These are phyloP conservation scores for Starmerella khaoyaiensis DNA, from an alignment of 805 yeast species.

Conservation along the genomic window DNA sequence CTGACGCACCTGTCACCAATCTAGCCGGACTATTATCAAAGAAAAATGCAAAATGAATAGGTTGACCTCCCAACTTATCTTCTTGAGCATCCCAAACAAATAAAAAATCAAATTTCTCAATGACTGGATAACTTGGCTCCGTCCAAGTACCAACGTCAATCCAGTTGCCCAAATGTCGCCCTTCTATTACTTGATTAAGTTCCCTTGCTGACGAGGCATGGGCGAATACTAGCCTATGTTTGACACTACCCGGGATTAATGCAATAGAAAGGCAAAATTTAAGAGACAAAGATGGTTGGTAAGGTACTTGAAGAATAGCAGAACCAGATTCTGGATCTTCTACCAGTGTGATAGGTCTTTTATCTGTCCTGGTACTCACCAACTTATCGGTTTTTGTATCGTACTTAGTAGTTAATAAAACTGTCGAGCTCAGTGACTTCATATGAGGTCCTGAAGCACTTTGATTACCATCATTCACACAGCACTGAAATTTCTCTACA, in stretches of 20 bases:
- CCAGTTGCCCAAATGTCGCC: conserved; percentile 9
- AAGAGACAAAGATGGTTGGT: conserved; percentile 14
- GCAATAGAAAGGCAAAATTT: conserved; percentile 14
- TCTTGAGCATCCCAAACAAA: conserved; percentile 17
- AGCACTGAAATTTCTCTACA: conserved; percentile 13
- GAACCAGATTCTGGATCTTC: conserved; percentile 19
- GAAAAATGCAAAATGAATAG: conserved; percentile 30
- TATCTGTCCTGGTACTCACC: conserved; percentile 9
- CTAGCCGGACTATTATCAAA: conserved; percentile 25
- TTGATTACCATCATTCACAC: conserved; percentile 16
- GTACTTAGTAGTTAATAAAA: conserved; percentile 8
- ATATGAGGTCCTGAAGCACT: conserved; percentile 3
- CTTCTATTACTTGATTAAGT: conserved; percentile 2
- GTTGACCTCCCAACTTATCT: conserved; percentile 24
- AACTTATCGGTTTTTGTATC: conserved; percentile 4
- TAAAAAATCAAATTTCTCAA: conserved; percentile 67
- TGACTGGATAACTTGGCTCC: conserved; percentile 67
- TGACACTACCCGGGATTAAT: conserved; percentile 14
- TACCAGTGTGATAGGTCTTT: conserved; percentile 16
- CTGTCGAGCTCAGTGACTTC: conserved; percentile 8
- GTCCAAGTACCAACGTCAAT: conserved; percentile 8
- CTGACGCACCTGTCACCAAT: conserved; percentile 19
- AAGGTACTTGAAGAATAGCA: conserved; percentile 19
- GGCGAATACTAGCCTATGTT: conserved; percentile 11
- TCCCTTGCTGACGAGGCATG: conserved; percentile 10